Conservation (phyloP, 805 yeast genomes). For the Metschnikowia arizonensis region DNA sequence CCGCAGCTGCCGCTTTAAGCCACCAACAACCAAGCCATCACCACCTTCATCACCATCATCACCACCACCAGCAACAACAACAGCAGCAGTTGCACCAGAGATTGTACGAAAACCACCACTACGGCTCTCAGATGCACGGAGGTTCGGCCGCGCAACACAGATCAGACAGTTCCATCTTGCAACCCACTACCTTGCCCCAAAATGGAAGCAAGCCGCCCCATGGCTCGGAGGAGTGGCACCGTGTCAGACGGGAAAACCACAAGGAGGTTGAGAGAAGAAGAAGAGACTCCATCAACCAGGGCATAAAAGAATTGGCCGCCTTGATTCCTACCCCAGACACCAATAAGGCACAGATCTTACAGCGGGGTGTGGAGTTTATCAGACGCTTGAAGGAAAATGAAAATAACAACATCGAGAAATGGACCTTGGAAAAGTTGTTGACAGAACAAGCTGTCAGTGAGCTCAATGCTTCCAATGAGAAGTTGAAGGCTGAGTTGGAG, state of each 20-base stretch:
- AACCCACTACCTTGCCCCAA: conserved; percentile 33
- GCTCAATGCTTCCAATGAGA: conserved; percentile 78
- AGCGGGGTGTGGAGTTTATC: conserved; percentile 86
- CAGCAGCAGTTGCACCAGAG: conserved; percentile 20
- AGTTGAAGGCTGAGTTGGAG: conserved; percentile 81
- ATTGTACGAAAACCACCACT: conserved; percentile 19
- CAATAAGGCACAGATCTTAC: conserved; percentile 86
- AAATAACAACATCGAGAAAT: conserved; percentile 83
- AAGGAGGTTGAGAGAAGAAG: conserved; percentile 93
- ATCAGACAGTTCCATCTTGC: conserved; percentile 22
- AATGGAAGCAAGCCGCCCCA: conserved; percentile 49
- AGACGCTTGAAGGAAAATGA: conserved; percentile 87
- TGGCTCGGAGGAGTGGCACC: conserved; percentile 83
- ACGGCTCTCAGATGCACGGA: conserved; percentile 17
- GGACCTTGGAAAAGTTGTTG: conserved; percentile 88
- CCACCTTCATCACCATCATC: conserved; percentile 19
- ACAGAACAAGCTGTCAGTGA: conserved; percentile 90
- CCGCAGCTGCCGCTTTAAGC: conserved; percentile 22
- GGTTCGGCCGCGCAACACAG: conserved; percentile 17
- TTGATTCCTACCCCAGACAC: conserved; percentile 79
- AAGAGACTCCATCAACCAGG: conserved; percentile 81
- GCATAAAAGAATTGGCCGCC: conserved; percentile 76
- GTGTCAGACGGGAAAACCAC: conserved; percentile 81
- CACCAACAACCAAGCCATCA: conserved; percentile 24
- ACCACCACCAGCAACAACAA: conserved; percentile 19